Evolutionary conservation across 129 eudicot species (phyloP), one percentile per base, ranked within the genome.

Genomic region (Helianthus annuus): DNA sequence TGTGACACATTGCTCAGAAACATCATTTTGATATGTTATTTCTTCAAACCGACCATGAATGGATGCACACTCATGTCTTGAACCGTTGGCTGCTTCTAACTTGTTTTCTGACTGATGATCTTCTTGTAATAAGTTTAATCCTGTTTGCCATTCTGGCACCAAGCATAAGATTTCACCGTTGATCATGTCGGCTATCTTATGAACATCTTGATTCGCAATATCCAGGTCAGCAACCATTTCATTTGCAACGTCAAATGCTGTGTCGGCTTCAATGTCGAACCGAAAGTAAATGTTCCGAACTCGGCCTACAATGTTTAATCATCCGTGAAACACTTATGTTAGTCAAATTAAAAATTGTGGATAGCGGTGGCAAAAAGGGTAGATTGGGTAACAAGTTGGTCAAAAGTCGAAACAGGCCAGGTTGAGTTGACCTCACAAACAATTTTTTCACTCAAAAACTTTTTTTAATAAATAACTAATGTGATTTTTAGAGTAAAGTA

Each of bases 161-260:
- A 88, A 72, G 61, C 74, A 78, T 54, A 76, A 71, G 19, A 91
- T 91, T 63, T 88, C 96, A 36, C 82, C 75, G 32, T 91, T 92
- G 17, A 91, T 88, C 97, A 89, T 87, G 56, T 89, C 92, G 14
- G 96, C 96, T 83, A 92, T 92, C 61, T 83, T 85, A 57, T 83
- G 85, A 72, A 93, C 98, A 48, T 93, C 97, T 79, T 93, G 95
- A 63, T 93, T 92, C 2, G 87, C 78, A n/a, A 93, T 83, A 57
- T 90, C 96, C 80, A 93, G 68, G 74, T 93, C 98, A 0, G 85
- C 80, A 19, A 93, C 92, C 98, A 93, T 93, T 73, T 93, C 98
- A 6, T 90, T 71, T 11, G 97, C 95, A 13, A 93, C 98, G 68
- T 81, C 77, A 39, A 83, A 71, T 67, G 98, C 97, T 40, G 96